Evolutionary conservation across 805 yeast genomes (phyloP).

Genomic region (Maudiozyma barnettii): DNA sequence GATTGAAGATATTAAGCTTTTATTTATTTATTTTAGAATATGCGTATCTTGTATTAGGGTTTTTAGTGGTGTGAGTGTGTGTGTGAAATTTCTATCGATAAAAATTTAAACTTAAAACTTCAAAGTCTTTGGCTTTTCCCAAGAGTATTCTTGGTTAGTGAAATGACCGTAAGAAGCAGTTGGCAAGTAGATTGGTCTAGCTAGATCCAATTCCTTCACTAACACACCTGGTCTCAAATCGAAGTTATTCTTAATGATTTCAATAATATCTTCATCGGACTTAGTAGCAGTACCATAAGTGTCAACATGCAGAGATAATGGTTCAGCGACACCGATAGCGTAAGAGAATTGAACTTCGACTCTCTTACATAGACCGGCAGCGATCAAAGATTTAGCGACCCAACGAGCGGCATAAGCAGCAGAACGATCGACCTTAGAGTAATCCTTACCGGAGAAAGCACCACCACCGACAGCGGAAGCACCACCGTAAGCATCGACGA

Average conservation of each 20-base stretch:
- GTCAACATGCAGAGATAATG: constrained; percentile 94
- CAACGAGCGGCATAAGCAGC: constrained; percentile 99
- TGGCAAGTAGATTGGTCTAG: constrained; percentile 98
- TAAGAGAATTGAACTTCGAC: constrained; percentile 97
- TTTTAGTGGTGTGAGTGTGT: neutral
- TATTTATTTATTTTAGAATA: too few species aligned
- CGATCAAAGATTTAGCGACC: constrained; percentile 97
- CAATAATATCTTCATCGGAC: constrained; percentile 83
- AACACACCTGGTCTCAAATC: constrained; percentile 99
- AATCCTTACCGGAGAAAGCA: constrained; percentile 99
- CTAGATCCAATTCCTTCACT: constrained; percentile 92
- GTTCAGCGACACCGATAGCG: constrained; percentile 99
- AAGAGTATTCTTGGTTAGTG: constrained; percentile 96
- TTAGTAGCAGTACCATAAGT: constrained; percentile 95
- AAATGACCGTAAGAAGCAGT: constrained; percentile 99
- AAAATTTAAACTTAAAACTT: constrained; percentile 34
- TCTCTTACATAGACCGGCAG: constrained; percentile 93
- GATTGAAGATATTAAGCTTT: neutral
- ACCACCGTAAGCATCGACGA: constrained; percentile 99
- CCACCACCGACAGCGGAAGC: constrained; percentile 99
- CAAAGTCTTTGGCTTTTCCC: constrained; percentile 94
- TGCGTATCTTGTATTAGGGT: neutral
- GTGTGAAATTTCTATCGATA: neutral
- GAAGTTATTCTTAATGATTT: constrained; percentile 85
- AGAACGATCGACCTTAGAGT: constrained; percentile 98